Percentiles rank a stretch among this genome's conserved stretches.
Conservation (phyloP, 768 basidiomycete genomes). For the Mycena vitilis region DNA sequence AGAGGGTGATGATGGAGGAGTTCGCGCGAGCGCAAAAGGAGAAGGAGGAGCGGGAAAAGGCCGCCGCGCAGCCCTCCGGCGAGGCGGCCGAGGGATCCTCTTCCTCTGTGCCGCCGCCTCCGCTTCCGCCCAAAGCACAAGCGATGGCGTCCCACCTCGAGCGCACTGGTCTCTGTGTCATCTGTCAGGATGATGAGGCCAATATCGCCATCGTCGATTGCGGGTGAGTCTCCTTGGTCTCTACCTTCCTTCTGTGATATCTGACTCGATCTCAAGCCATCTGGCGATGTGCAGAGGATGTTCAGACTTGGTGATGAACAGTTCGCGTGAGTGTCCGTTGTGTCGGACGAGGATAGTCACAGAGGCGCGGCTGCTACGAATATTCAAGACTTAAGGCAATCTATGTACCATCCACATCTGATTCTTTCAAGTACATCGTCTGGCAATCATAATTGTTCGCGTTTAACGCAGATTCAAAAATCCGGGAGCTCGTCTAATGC, state of each 20-base stretch:
- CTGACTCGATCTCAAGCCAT: slow-evolving; percentile 60
- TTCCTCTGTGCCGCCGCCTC: slow-evolving; percentile 45
- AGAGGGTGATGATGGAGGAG: slow-evolving; percentile 52
- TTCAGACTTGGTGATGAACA: slow-evolving; percentile 82
- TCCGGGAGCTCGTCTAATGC: too few relatives aligned
- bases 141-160: slow-evolving; percentile 60
- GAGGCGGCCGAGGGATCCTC: slow-evolving; percentile 38
- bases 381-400: slow-evolving; percentile 63
- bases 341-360: slow-evolving; percentile 92
- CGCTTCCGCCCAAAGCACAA: slow-evolving; percentile 51
- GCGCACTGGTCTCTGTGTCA: slow-evolving; percentile 84
- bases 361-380: slow-evolving; percentile 81
- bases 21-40: slow-evolving; percentile 45
- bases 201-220: slow-evolving; percentile 95
- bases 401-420: too few relatives aligned
- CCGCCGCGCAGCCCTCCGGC: slow-evolving; percentile 33
- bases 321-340: slow-evolving; percentile 88
- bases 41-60: slow-evolving; percentile 45
- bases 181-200: slow-evolving; percentile 95
- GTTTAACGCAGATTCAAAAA: too few relatives aligned
- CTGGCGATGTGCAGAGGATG: slow-evolving; percentile 82
- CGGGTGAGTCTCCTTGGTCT: slow-evolving; percentile 67
- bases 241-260: slow-evolving; percentile 5
- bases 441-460: too few relatives aligned
- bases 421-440: too few relatives aligned